Evolutionary conservation across 2,329 filamentous ascomycete genomes (phyloP).

Genomic region (Epichloe uncinata): DNA sequence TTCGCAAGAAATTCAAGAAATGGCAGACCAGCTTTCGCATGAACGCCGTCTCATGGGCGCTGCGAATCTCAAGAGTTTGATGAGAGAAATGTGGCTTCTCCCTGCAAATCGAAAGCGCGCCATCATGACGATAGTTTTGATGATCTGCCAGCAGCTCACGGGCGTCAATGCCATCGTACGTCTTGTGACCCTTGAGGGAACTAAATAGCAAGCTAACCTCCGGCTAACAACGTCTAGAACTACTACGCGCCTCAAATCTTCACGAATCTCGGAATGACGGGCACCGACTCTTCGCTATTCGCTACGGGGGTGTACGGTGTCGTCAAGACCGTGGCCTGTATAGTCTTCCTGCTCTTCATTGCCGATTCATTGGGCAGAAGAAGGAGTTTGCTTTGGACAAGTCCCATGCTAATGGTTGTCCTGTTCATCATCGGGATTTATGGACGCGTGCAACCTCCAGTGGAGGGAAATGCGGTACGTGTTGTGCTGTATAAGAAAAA

Average conservation of each 20-base stretch:
- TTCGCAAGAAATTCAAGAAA: slow-evolving; percentile 46
- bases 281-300: slow-evolving; percentile 47
- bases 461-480: slow-evolving; percentile 31
- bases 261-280: slow-evolving; percentile 44
- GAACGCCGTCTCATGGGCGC: slow-evolving; percentile 45
- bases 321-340: slow-evolving; percentile 53
- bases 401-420: slow-evolving; percentile 43
- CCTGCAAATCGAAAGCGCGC: slow-evolving; percentile 50
- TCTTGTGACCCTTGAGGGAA: slow-evolving; percentile 13
- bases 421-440: slow-evolving; percentile 65
- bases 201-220: background rate
- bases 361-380: slow-evolving; percentile 58
- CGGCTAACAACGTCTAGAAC: slow-evolving; percentile 23
- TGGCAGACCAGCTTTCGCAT: slow-evolving; percentile 45
- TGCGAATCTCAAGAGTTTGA: slow-evolving; percentile 40
- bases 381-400: slow-evolving; percentile 48
- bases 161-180: slow-evolving; percentile 36
- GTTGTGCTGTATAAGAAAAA: no score
- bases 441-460: slow-evolving; percentile 46
- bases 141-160: slow-evolving; percentile 64
- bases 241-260: slow-evolving; percentile 63
- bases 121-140: slow-evolving; percentile 44
- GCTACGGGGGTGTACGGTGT: slow-evolving; percentile 64
- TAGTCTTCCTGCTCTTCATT: slow-evolving; percentile 50
- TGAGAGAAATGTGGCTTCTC: slow-evolving; percentile 51